Percentiles rank a stretch among this genome's conserved stretches.
These are phyloP conservation scores for Linum lewisii DNA, from an alignment of 345 rosid species.

Conservation along the genomic window DNA sequence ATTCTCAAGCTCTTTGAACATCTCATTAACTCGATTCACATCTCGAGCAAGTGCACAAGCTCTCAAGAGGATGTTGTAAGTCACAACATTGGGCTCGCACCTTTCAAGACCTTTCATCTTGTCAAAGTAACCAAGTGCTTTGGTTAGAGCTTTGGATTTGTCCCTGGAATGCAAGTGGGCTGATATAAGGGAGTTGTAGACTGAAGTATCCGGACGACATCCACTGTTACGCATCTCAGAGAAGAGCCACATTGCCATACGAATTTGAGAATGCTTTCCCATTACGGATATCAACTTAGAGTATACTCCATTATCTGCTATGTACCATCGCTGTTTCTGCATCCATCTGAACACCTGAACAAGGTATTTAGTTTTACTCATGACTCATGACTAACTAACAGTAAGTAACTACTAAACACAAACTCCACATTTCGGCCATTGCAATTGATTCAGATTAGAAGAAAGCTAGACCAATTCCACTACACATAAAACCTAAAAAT, in stretches of 20 bases:
- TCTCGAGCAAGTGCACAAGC: conserved; percentile 79
- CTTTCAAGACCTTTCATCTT: conserved; percentile 77
- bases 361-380: background rate
- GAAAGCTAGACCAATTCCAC: background rate
- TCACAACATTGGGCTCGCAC: conserved; percentile 77
- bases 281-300: conserved; percentile 72
- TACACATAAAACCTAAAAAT: background rate
- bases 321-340: conserved; percentile 93
- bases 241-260: conserved; percentile 98
- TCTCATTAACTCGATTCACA: conserved; percentile 55
- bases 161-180: conserved; percentile 85
- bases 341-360: conserved; percentile 98
- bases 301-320: conserved; percentile 75
- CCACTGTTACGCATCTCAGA: conserved; percentile 95
- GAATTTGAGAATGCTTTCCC: conserved; percentile 81
- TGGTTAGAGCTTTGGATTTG: conserved; percentile 70
- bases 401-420: conserved; percentile 1
- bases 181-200: conserved; percentile 74
- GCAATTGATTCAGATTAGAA: too few relatives aligned
- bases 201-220: conserved; percentile 85
- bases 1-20: conserved; percentile 64
- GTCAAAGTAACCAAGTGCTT: conserved; percentile 63
- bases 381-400: too few relatives aligned
- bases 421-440: background rate
- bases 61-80: conserved; percentile 79